phyloP scores from a whole-genome alignment of 192 early-diverging fungal genomes.

The Mortierella claussenii region DNA sequence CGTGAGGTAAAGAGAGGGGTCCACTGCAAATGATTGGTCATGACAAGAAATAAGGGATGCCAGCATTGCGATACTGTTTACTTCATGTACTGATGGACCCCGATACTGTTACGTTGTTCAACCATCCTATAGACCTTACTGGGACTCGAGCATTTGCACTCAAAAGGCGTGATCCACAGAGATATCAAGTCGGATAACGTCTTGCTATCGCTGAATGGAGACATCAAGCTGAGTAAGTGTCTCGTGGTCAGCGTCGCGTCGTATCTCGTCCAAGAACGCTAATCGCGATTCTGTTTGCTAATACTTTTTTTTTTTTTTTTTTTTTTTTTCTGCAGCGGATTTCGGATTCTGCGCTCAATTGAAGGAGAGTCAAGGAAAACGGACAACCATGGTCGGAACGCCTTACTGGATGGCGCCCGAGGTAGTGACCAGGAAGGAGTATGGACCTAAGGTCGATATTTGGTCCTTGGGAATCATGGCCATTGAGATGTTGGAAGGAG shows the following conservation, averaged over 20 bases:
- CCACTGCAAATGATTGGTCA: no score
- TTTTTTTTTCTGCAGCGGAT: conserved; percentile 65
- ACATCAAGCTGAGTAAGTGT: conserved; percentile 76
- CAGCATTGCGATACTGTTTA: no score
- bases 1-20: conserved; percentile 64
- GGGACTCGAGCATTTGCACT: conserved; percentile 80
- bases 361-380: conserved; percentile 70
- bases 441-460: conserved; percentile 93
- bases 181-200: conserved; percentile 93
- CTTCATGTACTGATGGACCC: background rate
- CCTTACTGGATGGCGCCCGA: conserved; percentile 99
- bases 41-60: no score
- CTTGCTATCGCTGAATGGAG: conserved; percentile 69
- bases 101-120: background rate
- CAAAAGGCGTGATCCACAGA: conserved; percentile 80
- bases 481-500: conserved; percentile 98
- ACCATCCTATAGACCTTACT: conserved; percentile 62
- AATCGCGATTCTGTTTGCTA: background rate
- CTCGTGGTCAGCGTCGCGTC: background rate
- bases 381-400: conserved; percentile 85
- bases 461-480: conserved; percentile 99
- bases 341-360: conserved; percentile 91
- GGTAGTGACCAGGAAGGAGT: conserved; percentile 92
- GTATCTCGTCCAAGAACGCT: no score
- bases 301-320: background rate